Conservation (phyloP, 1,139 yeast species). For the Geotrichum fermentans region DNA sequence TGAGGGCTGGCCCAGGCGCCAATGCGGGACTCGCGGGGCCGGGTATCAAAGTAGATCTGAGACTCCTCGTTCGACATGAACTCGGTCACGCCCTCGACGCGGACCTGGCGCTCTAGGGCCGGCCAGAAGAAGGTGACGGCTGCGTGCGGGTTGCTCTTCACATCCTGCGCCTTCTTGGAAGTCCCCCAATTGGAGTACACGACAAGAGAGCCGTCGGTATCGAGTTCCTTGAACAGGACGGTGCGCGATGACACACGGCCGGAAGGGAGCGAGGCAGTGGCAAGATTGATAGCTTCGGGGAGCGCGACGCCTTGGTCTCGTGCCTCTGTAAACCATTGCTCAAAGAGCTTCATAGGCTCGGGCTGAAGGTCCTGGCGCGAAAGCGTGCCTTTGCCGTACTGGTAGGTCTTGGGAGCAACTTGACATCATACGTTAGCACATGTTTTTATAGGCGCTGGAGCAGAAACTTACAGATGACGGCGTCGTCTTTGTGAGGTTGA, state of each 20-base stretch:
- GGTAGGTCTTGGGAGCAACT: constrained; percentile 85
- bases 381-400: constrained; percentile 67
- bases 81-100: constrained; percentile 84
- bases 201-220: constrained; percentile 69
- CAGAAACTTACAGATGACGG: constrained; percentile 17
- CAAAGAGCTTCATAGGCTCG: constrained; percentile 74
- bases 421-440: neutral
- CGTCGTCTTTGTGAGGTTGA: constrained; percentile 18
- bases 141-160: constrained; percentile 67
- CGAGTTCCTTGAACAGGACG: constrained; percentile 84
- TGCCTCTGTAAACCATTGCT: constrained; percentile 85
- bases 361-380: constrained; percentile 48
- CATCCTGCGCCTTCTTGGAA: constrained; percentile 73
- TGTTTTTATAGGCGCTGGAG: neutral
- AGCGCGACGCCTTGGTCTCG: constrained; percentile 48
- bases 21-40: constrained; percentile 88
- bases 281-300: constrained; percentile 75
- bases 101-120: constrained; percentile 79
- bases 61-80: constrained; percentile 68
- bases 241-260: constrained; percentile 84
- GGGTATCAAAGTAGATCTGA: constrained; percentile 69
- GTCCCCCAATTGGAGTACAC: constrained; percentile 88
- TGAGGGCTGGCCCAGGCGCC: constrained; percentile 99
- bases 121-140: constrained; percentile 93
- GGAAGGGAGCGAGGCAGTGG: constrained; percentile 82